Conservation (phyloP, 179 eudicot species). For the Amaranthus tricolor region DNA sequence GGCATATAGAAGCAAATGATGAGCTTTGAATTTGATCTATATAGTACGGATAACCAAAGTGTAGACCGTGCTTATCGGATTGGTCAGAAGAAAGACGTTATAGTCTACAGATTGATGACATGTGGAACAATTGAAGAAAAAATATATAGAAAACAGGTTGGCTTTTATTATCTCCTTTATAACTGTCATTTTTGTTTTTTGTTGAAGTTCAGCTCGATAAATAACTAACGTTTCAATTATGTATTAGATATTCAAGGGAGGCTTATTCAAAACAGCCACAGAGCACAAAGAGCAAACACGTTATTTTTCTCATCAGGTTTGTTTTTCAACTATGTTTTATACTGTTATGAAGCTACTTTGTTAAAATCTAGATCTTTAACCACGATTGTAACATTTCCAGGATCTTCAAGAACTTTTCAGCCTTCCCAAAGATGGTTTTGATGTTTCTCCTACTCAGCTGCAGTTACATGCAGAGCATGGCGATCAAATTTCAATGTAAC, state of each 20-base stretch:
- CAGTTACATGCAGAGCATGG: constrained; percentile 91
- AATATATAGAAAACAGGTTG: constrained; percentile 92
- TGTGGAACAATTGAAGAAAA: constrained; percentile 96
- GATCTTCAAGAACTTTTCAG: constrained; percentile 91
- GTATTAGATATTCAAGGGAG: constrained; percentile 89
- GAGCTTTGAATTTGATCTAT: constrained; percentile 4
- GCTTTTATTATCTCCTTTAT: not conserved
- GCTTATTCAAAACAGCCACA: constrained; percentile 96
- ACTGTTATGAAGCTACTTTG: not conserved
- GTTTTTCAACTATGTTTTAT: not conserved
- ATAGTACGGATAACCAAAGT: constrained; percentile 96
- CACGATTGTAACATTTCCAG: constrained; percentile 36
- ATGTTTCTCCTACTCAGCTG: constrained; percentile 83
- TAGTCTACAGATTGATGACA: constrained; percentile 95
- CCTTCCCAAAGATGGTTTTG: constrained; percentile 88
- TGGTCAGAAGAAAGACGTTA: constrained; percentile 93
- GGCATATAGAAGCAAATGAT: not conserved
- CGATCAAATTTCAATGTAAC: constrained; percentile 62
- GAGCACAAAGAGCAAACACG: constrained; percentile 99
- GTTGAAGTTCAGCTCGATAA: not conserved
- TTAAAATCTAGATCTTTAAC: constrained; percentile 13
- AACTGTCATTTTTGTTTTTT: not conserved
- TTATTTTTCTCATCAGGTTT: constrained; percentile 90
- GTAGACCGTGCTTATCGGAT: constrained; percentile 98
- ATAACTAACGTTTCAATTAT: constrained; percentile 16